Percentiles rank a stretch among this genome's conserved stretches.
Conservation (phyloP, 202 grass and related monocot genomes). For the Zizania palustris region DNA sequence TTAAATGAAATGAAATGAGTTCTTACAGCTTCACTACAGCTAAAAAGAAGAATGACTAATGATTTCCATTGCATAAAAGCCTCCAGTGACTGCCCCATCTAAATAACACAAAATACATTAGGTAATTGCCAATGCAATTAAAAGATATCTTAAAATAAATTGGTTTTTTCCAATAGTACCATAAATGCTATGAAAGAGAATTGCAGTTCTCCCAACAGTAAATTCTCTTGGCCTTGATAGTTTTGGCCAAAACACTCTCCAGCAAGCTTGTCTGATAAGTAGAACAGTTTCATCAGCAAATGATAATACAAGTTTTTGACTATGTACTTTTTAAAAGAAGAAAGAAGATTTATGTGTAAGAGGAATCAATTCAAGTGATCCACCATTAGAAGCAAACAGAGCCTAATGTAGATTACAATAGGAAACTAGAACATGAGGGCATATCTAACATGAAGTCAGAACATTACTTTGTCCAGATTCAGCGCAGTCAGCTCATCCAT, state of each 20-base stretch:
- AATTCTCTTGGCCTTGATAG: slow-evolving; percentile 72
- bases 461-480: slow-evolving; percentile 88
- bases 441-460: neutral
- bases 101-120: slow-evolving; percentile 39
- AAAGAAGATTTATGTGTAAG: neutral
- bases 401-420: slow-evolving; percentile 10
- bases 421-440: neutral
- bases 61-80: slow-evolving; percentile 91
- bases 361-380: slow-evolving; percentile 1
- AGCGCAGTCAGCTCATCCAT: slow-evolving; percentile 77
- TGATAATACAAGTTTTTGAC: slow-evolving; percentile 18
- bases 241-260: slow-evolving; percentile 67
- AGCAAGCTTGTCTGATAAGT: slow-evolving; percentile 71
- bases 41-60: slow-evolving; percentile 80
- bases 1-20: neutral
- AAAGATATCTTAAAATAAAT: slow-evolving; percentile 14
- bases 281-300: slow-evolving; percentile 41
- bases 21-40: slow-evolving; percentile 86
- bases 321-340: neutral
- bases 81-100: slow-evolving; percentile 93
- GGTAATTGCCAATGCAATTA: slow-evolving; percentile 12
- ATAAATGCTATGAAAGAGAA: slow-evolving; percentile 91
- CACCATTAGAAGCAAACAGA: neutral
- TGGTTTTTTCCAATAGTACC: slow-evolving; percentile 50
- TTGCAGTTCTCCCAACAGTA: slow-evolving; percentile 81